Evolutionary conservation across 2,329 filamentous ascomycete species (phyloP), one percentile per base, ranked within the genome.

Genomic region (Colletotrichum cordylinicola): DNA sequence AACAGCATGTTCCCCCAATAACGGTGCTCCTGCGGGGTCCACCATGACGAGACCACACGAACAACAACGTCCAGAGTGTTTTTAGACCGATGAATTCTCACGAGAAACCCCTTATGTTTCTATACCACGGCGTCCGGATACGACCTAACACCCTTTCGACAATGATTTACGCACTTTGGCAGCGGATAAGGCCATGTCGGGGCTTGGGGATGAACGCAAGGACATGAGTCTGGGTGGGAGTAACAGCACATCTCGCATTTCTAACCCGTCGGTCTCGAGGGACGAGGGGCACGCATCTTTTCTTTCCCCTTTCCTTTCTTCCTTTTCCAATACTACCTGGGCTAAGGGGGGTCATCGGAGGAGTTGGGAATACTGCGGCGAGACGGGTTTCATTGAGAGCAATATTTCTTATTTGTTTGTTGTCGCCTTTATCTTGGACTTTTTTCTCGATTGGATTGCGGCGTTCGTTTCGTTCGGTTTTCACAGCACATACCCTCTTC

Each of bases 1-100:
- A 91, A 91, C 79, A 87, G 89, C 78, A 92, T 95, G 87, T 87
- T 94, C 64, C 93, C 93, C 8, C 90, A 92, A 85, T 93, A 84
- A 86, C 78, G 68, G 74, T 70, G 76, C 60, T 61, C 33, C 37
- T 33, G 24, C 74, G 18, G 69, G 39, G 27, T 58, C 67, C 21
- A 21, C 67, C 70, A 61, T 70, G 70, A 74, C 31, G 68, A 66
- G 52, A 55, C 33, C 8, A 43, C 69, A 77, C 13, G 66, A 62
- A 67, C 37, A 65, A 64, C 66, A 65, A 69, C 70, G 67, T 61
- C 66, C 66, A 77, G 76, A 71, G 75, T 67, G 75, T 78, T 80
- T 78, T 82, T 77, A 82, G 81, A 83, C 77, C 79, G 77, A 76
- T 74, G 79, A 69, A 76, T 74, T 77, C 74, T 74, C 70, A 74